Evolutionary conservation across 2,329 filamentous ascomycete genomes (phyloP).

Genomic region (Penicillium oxalicum): DNA sequence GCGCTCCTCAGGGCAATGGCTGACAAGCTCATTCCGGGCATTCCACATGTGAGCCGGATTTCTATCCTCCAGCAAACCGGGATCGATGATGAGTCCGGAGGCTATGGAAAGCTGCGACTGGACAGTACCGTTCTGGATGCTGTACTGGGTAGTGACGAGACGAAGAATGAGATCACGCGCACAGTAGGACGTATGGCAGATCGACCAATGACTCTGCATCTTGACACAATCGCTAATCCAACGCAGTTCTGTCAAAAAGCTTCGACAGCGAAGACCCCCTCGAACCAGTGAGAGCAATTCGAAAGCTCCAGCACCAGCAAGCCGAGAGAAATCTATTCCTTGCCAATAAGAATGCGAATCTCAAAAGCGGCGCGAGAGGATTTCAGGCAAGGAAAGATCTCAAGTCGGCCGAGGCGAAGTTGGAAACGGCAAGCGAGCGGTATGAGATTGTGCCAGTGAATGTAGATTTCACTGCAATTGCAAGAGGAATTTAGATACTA

Average conservation of each 20-base stretch:
- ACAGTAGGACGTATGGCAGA: slow-evolving; percentile 53
- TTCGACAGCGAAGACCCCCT: slow-evolving; percentile 54
- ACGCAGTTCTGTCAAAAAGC: slow-evolving; percentile 51
- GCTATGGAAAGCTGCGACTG: slow-evolving; percentile 9
- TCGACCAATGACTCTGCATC: no score
- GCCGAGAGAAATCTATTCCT: slow-evolving; percentile 60
- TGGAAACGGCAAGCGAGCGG: slow-evolving; percentile 52
- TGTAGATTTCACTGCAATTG: not conserved
- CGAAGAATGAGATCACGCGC: slow-evolving; percentile 50
- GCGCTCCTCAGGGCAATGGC: slow-evolving; percentile 68
- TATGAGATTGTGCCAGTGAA: slow-evolving; percentile 25
- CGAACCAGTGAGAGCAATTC: slow-evolving; percentile 55
- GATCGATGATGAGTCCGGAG: slow-evolving; percentile 18
- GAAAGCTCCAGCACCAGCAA: slow-evolving; percentile 57
- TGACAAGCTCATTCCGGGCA: slow-evolving; percentile 71
- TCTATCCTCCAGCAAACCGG: slow-evolving; percentile 65
- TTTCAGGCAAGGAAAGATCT: slow-evolving; percentile 70
- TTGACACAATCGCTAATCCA: no score
- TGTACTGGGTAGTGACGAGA: slow-evolving; percentile 52
- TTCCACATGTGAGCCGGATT: slow-evolving; percentile 60
- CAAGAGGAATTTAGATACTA: slow-evolving; percentile 8
- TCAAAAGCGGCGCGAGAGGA: slow-evolving; percentile 70
- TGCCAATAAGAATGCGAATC: slow-evolving; percentile 64
- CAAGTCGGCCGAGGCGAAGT: slow-evolving; percentile 60
- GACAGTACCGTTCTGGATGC: slow-evolving; percentile 57